Evolutionary conservation across 1,139 yeast genomes (phyloP), one percentile per base, ranked within the genome.

Genomic region (Yamadazyma kanchanaburiensis): DNA sequence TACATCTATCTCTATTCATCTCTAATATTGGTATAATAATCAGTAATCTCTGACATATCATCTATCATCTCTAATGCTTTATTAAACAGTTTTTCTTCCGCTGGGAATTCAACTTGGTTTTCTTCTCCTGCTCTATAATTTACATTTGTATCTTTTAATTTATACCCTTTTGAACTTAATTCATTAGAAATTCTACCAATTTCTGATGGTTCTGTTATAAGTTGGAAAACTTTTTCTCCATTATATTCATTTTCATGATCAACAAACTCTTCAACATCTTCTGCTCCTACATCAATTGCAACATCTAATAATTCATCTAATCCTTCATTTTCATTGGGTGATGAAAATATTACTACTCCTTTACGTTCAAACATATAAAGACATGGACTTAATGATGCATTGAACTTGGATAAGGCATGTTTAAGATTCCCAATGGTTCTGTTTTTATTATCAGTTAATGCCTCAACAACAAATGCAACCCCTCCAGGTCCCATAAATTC

Each of bases 401-500:
- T 74, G 46, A 64, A 73, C 46, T 84, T 85, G 28, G 79, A 73
- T 57, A 91, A 77, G 3, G 87, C 82, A 9, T 85, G 77, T 46
- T 91, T 77, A 5, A 91, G 81, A 32, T 72, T 67, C 15, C 85
- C 80, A 17, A 88, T 74, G 0, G 96, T 81, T 32, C 97, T 65
- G 34, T 84, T 80, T 55, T 84, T 86, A 56, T 87, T 91, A 54
- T 89, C 96, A 0, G 97, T 89, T 31, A 79, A 65, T 0, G 95
- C 89, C 48, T 86, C 95, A 6, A 88, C 75, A 4, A 91, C 74
- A 31, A 88, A 67, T 0, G 95, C 87, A 3, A 85, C 86, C 1
- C 95, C 96, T 2, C 89, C 94, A 0, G 96, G 96, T 0, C 94
- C 96, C 57, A 88, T 66, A 15, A 91, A 95, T 53, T 91, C 98